A percentile compares a stretch with the other conserved stretches of the same genome.
Conservation (phyloP, 176 grass and related monocot genomes). For the Puya raimondii region DNA sequence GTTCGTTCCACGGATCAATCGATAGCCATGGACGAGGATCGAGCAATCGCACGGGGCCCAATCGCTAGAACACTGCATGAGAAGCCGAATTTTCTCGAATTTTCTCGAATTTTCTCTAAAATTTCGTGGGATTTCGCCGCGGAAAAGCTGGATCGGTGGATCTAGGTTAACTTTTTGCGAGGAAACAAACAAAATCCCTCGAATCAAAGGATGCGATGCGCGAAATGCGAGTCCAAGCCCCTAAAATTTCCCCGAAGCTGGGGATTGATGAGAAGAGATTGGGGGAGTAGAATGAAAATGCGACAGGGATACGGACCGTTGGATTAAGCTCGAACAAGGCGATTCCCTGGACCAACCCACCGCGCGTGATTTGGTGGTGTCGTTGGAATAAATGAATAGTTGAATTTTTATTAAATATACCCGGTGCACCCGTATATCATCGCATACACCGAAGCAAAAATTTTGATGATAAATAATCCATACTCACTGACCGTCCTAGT, state of each 20-base stretch:
- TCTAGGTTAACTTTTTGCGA: slow-evolving; percentile 1
- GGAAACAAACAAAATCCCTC: not conserved
- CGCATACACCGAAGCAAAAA: no score
- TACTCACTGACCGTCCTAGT: no score
- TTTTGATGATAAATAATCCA: no score
- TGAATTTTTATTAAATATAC: no score
- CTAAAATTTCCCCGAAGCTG: not conserved
- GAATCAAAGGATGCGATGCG: not conserved
- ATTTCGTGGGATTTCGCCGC: not conserved
- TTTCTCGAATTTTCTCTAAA: not conserved
- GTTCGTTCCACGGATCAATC: not conserved
- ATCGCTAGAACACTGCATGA: not conserved
- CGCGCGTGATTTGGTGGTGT: no score
- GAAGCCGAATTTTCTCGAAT: slow-evolving; percentile 6
- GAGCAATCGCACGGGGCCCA: no score
- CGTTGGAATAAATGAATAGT: no score
- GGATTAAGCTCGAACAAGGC: no score
- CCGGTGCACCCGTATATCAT: no score
- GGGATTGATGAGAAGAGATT: not conserved
- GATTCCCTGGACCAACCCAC: no score
- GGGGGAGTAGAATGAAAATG: not conserved
- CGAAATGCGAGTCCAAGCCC: slow-evolving; percentile 10
- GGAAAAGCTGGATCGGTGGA: slow-evolving; percentile 28
- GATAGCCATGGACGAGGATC: not conserved
- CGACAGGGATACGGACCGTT: no score